Evolutionary conservation across 495 filamentous ascomycete genomes (phyloP).

Genomic region (Neurospora sp.): DNA sequence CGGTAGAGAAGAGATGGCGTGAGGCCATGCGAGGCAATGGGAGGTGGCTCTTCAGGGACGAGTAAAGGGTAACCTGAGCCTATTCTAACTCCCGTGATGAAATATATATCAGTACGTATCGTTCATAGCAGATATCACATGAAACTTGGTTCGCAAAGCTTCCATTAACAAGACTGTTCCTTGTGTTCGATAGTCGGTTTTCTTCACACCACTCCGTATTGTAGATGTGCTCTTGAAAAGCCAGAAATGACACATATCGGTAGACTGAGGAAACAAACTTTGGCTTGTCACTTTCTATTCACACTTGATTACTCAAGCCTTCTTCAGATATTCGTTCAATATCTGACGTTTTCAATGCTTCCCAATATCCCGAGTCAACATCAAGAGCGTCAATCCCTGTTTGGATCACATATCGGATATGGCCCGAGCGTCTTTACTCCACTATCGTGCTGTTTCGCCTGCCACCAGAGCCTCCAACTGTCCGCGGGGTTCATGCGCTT

Average conservation of each 20-base stretch:
- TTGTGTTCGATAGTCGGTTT: no score
- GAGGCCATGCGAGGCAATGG: constrained; percentile 74
- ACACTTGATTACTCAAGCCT: background rate
- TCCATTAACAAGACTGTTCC: no score
- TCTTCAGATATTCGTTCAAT: background rate
- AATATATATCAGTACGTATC: background rate
- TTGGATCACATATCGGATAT: background rate
- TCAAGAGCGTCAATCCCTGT: background rate
- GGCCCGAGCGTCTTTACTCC: background rate
- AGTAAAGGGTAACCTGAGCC: constrained; percentile 29
- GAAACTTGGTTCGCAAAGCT: background rate
- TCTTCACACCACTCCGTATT: no score
- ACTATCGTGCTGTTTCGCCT: background rate
- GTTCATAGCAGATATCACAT: background rate
- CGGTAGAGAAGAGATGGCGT: constrained; percentile 62
- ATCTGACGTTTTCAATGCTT: background rate
- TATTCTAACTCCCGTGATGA: background rate
- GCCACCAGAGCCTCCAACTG: background rate
- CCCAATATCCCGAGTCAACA: background rate
- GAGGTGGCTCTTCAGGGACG: constrained; percentile 72
- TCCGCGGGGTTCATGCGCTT: background rate
- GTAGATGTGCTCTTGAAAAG: background rate
- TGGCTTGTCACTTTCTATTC: background rate
- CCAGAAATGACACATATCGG: background rate
- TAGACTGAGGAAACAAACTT: background rate